phyloP scores from a whole-genome alignment of 257 asterid species.

The Jaltomata sinuosa region DNA sequence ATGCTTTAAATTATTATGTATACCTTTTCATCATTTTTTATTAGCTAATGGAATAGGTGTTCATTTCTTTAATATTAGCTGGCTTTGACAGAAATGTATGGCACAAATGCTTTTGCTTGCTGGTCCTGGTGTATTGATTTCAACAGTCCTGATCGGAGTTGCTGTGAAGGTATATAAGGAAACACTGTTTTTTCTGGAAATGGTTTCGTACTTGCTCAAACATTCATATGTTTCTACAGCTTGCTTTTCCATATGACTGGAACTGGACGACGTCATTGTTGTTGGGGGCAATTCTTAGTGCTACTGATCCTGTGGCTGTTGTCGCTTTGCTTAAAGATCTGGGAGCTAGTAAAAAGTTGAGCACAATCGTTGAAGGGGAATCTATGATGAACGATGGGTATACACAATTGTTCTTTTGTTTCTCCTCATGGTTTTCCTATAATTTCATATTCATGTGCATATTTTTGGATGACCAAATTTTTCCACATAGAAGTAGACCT shows the following conservation, averaged over 20 bases:
- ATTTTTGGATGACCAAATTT: not conserved
- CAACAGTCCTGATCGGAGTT: not conserved
- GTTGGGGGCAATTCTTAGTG: conserved; percentile 11
- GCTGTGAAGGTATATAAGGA: conserved; percentile 4
- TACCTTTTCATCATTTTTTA: not conserved
- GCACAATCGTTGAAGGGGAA: conserved; percentile 8
- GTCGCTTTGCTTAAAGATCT: conserved; percentile 6
- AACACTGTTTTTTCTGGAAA: not conserved
- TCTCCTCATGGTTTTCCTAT: not conserved
- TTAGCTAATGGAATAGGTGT: not conserved
- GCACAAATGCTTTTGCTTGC: conserved; percentile 11
- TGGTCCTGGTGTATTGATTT: conserved; percentile 10
- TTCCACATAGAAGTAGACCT: not conserved
- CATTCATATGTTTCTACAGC: conserved; percentile 1
- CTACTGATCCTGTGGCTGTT: conserved; percentile 14
- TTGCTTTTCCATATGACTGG: conserved; percentile 9
- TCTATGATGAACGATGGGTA: conserved; percentile 9
- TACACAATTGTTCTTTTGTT: not conserved
- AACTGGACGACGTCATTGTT: conserved; percentile 5
- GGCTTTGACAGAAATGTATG: conserved; percentile 3
- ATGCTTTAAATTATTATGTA: not conserved
- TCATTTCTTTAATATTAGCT: not conserved
- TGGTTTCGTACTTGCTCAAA: not conserved
- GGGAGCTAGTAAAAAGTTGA: conserved; percentile 6
- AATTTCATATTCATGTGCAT: not conserved